Base-by-base conservation (phyloP, 345 rosid genomes). In the Melaleuca alternifolia region DNA sequence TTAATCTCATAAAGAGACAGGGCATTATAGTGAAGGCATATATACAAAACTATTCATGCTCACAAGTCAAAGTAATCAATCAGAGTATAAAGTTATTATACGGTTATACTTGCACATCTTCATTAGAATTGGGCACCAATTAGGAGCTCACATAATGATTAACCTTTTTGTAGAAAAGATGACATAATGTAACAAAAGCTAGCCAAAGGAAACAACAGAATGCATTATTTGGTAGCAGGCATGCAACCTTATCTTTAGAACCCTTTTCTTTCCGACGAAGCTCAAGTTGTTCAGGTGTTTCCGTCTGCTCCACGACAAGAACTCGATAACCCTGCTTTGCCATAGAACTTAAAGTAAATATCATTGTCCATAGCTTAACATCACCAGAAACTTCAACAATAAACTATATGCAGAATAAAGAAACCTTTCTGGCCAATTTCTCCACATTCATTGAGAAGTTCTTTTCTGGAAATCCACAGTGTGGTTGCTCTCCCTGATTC, bases 401-500 rank as follows among this genome's bases (percentile, higher is more conserved):
- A 86, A 83, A 86, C 88, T 51, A 59, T 54, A 71, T 52, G 85
- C 81, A 87, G 85, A 52, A 86, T 50, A 82, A 51, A 87, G 85
- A 61, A 90, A 97, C 99, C 99, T 97, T 97, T 91, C 92, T 89
- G 83, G 98, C 99, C 91, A 97, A 91, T 91, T 96, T 97, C 92
- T 96, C 98, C 50, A 93, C 91, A 89, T 97, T 95, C 93, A 94
- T 89, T 50, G 97, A 93, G 90, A 95, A 97, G 91, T 96, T 97
- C 88, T 86, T 95, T 93, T 97, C 99, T 7, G 99, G 99, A 92
- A 97, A 97, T 86, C 99, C 99, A 94, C 99, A 97, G 87, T 97
- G 99, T 82, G 99, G 99, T 90, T 97, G 99, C 54, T 95, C 99
- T 85, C 99, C 99, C 99, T 97, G 82, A 46, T 44, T 28, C 54